Evolutionary conservation across 2,329 filamentous ascomycete genomes (phyloP).

Genomic region (Magnaporthiopsis poae): DNA sequence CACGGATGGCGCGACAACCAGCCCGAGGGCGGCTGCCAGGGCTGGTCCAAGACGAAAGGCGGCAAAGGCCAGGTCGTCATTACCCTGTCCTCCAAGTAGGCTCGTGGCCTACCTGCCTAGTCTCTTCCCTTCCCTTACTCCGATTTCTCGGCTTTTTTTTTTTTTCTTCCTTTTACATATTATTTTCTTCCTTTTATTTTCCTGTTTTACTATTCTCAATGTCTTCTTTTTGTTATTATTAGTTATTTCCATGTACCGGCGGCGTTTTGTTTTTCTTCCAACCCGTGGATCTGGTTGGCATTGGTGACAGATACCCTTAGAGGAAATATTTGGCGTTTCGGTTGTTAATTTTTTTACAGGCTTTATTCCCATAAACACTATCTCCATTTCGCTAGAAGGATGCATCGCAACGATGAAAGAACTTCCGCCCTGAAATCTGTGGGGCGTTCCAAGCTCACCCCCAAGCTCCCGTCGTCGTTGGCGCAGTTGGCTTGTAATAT

Average conservation of each 20-base stretch:
- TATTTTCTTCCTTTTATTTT: not conserved
- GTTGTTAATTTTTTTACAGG: not conserved
- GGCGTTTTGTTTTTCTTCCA: not conserved
- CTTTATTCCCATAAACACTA: no score
- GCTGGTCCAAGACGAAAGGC: slow-evolving; percentile 10
- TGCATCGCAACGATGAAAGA: no score
- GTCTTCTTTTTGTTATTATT: not conserved
- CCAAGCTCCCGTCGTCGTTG: no score
- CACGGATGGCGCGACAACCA: slow-evolving; percentile 16
- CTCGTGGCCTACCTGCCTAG: not conserved
- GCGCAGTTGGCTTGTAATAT: no score
- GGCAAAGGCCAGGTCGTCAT: not conserved
- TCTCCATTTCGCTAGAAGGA: not conserved
- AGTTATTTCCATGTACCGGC: not conserved
- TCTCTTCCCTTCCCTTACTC: no score
- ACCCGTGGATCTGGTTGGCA: not conserved
- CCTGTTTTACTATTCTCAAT: no score
- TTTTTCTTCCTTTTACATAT: not conserved
- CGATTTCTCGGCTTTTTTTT: not conserved
- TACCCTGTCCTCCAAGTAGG: not conserved
- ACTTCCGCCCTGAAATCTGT: no score
- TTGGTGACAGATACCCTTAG: not conserved
- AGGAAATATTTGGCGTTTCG: not conserved
- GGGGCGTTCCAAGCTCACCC: no score
- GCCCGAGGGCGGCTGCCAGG: slow-evolving; percentile 22